phyloP scores from a whole-genome alignment of 108 stramenopile species.

The Cyclostephanos invisitatus region DNA sequence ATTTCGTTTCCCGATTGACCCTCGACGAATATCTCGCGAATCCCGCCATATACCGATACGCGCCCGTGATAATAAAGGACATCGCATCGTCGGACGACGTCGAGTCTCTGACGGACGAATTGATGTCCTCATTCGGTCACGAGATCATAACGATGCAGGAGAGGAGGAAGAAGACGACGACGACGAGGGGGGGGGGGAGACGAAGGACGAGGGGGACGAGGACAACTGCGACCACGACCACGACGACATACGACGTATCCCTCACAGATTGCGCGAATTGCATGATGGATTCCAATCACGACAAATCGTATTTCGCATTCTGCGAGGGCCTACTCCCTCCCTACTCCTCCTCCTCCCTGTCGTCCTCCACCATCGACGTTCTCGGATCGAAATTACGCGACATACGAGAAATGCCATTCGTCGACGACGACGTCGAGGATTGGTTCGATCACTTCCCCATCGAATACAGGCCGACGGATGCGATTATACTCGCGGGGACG shows the following conservation, averaged over 20 bases:
- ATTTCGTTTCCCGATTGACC: conserved; percentile 22
- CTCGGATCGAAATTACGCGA: background rate
- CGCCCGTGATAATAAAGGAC: conserved; percentile 21
- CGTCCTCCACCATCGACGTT: background rate
- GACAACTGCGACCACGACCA: background rate
- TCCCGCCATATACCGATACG: background rate
- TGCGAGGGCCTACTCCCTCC: conserved; percentile 53
- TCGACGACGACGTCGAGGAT: conserved; percentile 12
- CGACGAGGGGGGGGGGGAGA: too few species aligned
- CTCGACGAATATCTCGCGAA: conserved; percentile 18
- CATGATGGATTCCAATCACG: conserved; percentile 50
- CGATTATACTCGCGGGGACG: conserved; percentile 59
- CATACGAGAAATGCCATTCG: conserved; percentile 20
- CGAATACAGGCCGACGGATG: conserved; percentile 47
- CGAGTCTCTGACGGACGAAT: conserved; percentile 16
- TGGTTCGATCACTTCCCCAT: conserved; percentile 68
- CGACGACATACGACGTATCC: conserved; percentile 43
- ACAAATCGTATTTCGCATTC: conserved; percentile 54
- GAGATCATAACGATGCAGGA: conserved; percentile 23
- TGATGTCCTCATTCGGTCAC: conserved; percentile 6
- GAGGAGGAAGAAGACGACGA: background rate
- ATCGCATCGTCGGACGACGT: conserved; percentile 6
- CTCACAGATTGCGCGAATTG: conserved; percentile 46
- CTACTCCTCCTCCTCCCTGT: background rate
- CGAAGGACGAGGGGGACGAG: background rate